Evolutionary conservation across 129 eudicot species (phyloP).

Genomic region (Erigeron canadensis): DNA sequence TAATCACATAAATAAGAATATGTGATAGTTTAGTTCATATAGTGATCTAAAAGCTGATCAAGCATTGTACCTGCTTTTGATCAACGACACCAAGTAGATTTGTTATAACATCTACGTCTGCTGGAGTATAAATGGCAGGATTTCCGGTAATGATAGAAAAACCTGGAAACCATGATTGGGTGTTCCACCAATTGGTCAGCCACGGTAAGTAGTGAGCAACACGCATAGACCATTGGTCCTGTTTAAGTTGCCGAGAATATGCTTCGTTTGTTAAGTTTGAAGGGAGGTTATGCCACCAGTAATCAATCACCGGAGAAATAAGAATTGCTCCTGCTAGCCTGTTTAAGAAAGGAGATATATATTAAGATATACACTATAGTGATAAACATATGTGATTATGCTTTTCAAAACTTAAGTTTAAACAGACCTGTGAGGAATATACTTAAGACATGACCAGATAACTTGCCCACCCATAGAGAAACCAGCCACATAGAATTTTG

Average conservation of each 20-base stretch:
- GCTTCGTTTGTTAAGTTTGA: constrained; percentile 51
- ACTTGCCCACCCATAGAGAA: background rate
- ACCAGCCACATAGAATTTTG: background rate
- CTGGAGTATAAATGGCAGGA: constrained; percentile 46
- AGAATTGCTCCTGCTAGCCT: constrained; percentile 83
- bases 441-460: background rate
- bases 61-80: constrained; percentile 46
- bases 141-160: constrained; percentile 29
- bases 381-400: no score
- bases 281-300: constrained; percentile 79
- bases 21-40: no score
- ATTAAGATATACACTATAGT: background rate
- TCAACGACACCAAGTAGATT: constrained; percentile 10
- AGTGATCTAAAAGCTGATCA: no score
- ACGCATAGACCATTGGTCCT: constrained; percentile 66
- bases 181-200: constrained; percentile 85
- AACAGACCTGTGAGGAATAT: background rate
- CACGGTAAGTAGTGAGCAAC: constrained; percentile 69
- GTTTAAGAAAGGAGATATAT: no score
- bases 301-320: constrained; percentile 54
- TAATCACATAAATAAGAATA: no score
- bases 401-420: background rate
- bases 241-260: constrained; percentile 31
- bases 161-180: constrained; percentile 63
- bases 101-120: constrained; percentile 46